Percentiles rank a stretch among this genome's conserved stretches.
phyloP scores from a whole-genome alignment of 2,329 filamentous ascomycete genomes.

The Trichoderma oligosporum region DNA sequence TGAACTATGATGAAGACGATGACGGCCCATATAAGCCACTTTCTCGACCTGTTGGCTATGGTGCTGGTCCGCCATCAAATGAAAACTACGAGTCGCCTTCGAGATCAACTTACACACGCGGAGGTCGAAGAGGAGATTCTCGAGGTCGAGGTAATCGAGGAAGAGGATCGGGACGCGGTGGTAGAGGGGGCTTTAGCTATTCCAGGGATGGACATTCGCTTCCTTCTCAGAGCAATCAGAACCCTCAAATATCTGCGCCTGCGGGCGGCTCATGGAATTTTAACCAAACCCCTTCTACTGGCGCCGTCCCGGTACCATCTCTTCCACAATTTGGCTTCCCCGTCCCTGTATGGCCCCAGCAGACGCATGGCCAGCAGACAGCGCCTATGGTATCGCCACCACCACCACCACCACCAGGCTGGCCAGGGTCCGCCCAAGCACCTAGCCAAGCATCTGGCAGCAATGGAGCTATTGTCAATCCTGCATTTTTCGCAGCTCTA shows the following conservation, averaged over 20 bases:
- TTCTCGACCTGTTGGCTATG: conserved; percentile 62
- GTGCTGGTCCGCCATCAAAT: conserved; percentile 44
- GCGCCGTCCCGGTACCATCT: conserved; percentile 22
- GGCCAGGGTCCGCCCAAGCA: conserved; percentile 32
- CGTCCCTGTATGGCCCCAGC: conserved; percentile 42
- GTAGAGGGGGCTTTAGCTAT: conserved; percentile 34
- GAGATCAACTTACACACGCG: conserved; percentile 34
- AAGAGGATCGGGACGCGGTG: conserved; percentile 40
- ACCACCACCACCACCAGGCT: conserved; percentile 38
- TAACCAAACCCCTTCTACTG: conserved; percentile 13
- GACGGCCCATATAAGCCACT: conserved; percentile 71
- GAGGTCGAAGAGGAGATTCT: conserved; percentile 44
- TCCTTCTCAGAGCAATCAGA: conserved; percentile 36
- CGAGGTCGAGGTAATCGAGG: conserved; percentile 44
- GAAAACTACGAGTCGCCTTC: conserved; percentile 36
- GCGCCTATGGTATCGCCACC: conserved; percentile 29
- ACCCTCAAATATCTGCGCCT: conserved; percentile 27
- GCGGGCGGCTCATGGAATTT: conserved; percentile 22
- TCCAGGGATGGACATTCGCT: conserved; percentile 42
- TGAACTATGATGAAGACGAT: conserved; percentile 66
- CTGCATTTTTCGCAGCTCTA: conserved; percentile 52
- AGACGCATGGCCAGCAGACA: conserved; percentile 26
- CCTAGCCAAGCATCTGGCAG: conserved; percentile 33
- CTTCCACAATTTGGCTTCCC: conserved; percentile 42
- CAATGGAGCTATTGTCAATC: conserved; percentile 53